Evolutionary conservation across 1,139 yeast genomes (phyloP).

Genomic region (Debaryomyces robertsiae): DNA sequence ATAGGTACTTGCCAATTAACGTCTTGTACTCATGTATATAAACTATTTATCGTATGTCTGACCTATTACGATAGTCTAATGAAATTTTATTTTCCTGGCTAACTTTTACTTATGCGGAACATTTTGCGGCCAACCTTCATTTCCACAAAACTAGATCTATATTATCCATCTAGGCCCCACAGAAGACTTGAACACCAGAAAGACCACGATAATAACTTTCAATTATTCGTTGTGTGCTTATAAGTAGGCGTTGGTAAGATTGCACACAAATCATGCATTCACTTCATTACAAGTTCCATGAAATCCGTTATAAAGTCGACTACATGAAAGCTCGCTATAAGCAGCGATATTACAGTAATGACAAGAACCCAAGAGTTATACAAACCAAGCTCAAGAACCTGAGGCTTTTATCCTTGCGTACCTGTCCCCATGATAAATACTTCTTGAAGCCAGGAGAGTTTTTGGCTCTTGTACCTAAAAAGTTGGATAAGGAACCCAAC

Average conservation of each 20-base stretch:
- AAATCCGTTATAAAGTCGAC: conserved; percentile 28
- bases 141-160: conserved; percentile 1
- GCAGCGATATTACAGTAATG: conserved; percentile 45
- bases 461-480: conserved; percentile 14
- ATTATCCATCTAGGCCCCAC: not conserved
- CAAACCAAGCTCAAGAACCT: conserved; percentile 39
- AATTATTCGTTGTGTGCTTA: too few relatives aligned
- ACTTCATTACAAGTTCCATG: conserved; percentile 19
- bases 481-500: not conserved
- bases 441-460: conserved; percentile 25
- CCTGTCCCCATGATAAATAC: conserved; percentile 31
- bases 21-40: conserved; percentile 7
- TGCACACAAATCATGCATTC: conserved; percentile 8
- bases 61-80: conserved; percentile 1
- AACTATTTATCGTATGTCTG: conserved; percentile 6
- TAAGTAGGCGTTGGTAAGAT: too few relatives aligned
- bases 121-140: not conserved
- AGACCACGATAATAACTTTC: too few relatives aligned
- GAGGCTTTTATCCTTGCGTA: conserved; percentile 44
- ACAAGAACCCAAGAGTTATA: conserved; percentile 40
- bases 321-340: conserved; percentile 39
- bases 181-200: too few relatives aligned
- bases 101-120: conserved; percentile 3
- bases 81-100: not conserved
- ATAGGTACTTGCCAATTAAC: conserved; percentile 15